phyloP scores from a whole-genome alignment of 2,329 filamentous ascomycete genomes.

The Berkeleyomyces rouxiae region DNA sequence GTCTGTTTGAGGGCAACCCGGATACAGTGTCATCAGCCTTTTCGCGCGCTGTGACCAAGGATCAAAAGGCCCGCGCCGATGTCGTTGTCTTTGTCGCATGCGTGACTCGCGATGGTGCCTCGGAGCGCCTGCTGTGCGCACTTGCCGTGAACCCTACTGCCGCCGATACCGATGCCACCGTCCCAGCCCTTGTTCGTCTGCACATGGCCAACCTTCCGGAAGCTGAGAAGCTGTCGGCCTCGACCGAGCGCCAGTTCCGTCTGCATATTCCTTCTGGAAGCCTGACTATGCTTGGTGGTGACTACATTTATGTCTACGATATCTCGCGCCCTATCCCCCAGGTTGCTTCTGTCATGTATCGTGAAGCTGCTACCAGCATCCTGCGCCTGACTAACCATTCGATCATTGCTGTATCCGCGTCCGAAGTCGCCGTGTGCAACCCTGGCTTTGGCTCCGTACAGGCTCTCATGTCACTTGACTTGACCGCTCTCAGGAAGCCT shows the following conservation, averaged over 20 bases:
- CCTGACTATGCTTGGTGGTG: slow-evolving; percentile 41
- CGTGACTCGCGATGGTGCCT: slow-evolving; percentile 14
- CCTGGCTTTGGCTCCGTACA: slow-evolving; percentile 49
- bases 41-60: slow-evolving; percentile 3
- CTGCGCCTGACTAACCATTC: slow-evolving; percentile 50
- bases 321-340: slow-evolving; percentile 46
- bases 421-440: slow-evolving; percentile 47
- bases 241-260: slow-evolving; percentile 25
- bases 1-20: slow-evolving; percentile 37
- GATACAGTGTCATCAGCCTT: slow-evolving; percentile 21
- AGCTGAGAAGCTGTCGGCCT: slow-evolving; percentile 10
- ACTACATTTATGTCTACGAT: slow-evolving; percentile 43
- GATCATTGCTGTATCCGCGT: slow-evolving; percentile 41
- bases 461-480: slow-evolving; percentile 29
- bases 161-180: slow-evolving; percentile 14
- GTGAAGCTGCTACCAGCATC: slow-evolving; percentile 42
- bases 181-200: slow-evolving; percentile 21
- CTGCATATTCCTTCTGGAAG: slow-evolving; percentile 47
- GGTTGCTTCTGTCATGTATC: slow-evolving; percentile 35
- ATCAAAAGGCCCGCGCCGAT: slow-evolving; percentile 26
- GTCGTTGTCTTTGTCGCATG: slow-evolving; percentile 30
- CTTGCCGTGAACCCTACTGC: slow-evolving; percentile 18
- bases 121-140: slow-evolving; percentile 21
- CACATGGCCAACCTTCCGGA: slow-evolving; percentile 25
- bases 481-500: slow-evolving; percentile 23